A percentile compares a stretch with the other conserved stretches of the same genome.
These are phyloP conservation scores for Sordariomycetes sp. DNA, from an alignment of 2,329 filamentous ascomycete genomes.

Conservation along the genomic window DNA sequence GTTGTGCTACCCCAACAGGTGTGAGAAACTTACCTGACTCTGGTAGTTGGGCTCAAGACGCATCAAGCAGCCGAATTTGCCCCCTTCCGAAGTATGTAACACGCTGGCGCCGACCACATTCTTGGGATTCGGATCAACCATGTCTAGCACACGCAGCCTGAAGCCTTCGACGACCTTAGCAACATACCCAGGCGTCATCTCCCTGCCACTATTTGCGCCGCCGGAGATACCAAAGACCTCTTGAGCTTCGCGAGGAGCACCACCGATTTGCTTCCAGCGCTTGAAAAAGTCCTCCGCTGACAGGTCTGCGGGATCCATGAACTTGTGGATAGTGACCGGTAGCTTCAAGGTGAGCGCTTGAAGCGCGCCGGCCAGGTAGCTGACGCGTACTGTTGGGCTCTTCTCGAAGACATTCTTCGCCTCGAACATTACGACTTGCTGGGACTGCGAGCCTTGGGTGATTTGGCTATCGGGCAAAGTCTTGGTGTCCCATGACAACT, in stretches of 20 bases:
- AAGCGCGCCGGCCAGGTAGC: conserved; percentile 85
- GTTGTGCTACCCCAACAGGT: neutral
- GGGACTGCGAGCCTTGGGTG: conserved; percentile 64
- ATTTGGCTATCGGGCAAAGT: conserved; percentile 79
- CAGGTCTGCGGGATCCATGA: conserved; percentile 88
- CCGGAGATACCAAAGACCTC: conserved; percentile 63
- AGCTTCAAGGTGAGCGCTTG: conserved; percentile 89
- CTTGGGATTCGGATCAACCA: conserved; percentile 84
- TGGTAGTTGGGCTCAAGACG: conserved; percentile 89
- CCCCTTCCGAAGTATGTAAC: conserved; percentile 68
- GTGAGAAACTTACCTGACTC: conserved; percentile 61
- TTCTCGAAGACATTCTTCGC: conserved; percentile 72
- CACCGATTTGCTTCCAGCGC: conserved; percentile 97
- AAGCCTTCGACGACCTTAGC: conserved; percentile 71
- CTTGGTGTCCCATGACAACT: conserved; percentile 79
- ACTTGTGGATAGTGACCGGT: conserved; percentile 84
- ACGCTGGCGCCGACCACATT: conserved; percentile 92
- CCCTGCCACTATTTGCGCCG: conserved; percentile 39
- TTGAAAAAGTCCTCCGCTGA: conserved; percentile 95
- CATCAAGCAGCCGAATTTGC: conserved; percentile 91
- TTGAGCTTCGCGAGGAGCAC: conserved; percentile 77
- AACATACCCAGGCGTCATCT: conserved; percentile 64
- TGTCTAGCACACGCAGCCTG: conserved; percentile 76
- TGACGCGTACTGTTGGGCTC: conserved; percentile 84
- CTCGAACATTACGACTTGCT: conserved; percentile 94